Percentiles rank a stretch among this genome's conserved stretches.
These are phyloP conservation scores for Eremochloa ophiuroides DNA, from an alignment of 176 grass and related monocot genomes.

Conservation along the genomic window DNA sequence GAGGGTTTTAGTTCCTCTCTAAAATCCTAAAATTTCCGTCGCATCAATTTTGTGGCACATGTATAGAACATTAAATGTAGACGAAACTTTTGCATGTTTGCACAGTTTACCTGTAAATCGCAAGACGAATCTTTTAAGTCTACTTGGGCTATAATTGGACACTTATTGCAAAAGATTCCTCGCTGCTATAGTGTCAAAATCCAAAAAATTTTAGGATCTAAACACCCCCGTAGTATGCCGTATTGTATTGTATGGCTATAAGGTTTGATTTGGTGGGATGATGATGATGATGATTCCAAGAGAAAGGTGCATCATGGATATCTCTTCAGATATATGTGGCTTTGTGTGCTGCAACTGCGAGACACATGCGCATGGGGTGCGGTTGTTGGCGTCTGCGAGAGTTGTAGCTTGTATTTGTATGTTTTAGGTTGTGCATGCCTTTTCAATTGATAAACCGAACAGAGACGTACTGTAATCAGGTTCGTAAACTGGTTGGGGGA, in stretches of 20 bases:
- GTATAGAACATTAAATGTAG: too few species aligned
- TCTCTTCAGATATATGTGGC: not conserved
- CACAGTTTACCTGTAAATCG: too few species aligned
- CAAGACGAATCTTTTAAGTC: too few species aligned
- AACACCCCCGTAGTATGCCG: not conserved
- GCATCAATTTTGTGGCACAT: too few species aligned
- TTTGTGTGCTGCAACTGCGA: not conserved
- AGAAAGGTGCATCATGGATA: conserved; percentile 22
- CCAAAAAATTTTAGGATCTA: too few species aligned
- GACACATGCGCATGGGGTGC: not conserved
- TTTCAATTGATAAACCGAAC: not conserved
- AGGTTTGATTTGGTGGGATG: conserved; percentile 23
- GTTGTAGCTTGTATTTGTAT: not conserved
- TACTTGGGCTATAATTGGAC: too few species aligned
- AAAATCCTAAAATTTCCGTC: too few species aligned
- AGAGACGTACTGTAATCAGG: not conserved
- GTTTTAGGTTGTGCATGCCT: not conserved
- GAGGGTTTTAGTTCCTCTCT: too few species aligned
- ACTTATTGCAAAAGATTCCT: too few species aligned
- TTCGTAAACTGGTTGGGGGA: too few species aligned
- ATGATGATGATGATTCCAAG: conserved; percentile 25
- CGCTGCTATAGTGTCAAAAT: too few species aligned
- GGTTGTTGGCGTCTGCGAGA: not conserved
- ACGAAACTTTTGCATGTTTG: too few species aligned
- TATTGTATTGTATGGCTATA: not conserved